These are phyloP conservation scores for Ophiostoma novo-ulmi DNA, from an alignment of 2,329 filamentous ascomycete species.

Conservation along the genomic window DNA sequence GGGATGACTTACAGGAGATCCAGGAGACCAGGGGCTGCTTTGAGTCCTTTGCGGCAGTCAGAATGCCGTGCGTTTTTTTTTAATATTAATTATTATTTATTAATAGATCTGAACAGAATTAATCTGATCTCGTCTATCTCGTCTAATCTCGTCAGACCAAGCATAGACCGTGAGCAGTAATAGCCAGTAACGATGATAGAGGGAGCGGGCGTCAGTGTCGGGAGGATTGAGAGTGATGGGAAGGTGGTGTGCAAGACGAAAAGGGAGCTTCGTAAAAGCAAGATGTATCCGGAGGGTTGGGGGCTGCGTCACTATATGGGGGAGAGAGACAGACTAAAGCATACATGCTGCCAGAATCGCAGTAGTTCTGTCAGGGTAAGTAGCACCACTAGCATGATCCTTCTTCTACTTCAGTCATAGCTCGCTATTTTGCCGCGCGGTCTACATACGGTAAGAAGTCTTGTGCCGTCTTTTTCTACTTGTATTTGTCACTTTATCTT, in stretches of 20 bases:
- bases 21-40: not conserved
- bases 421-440: not conserved
- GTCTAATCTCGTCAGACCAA: not conserved
- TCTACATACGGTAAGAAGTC: not conserved
- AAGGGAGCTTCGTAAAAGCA: not conserved
- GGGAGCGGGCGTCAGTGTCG: not conserved
- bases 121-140: not conserved
- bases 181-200: not conserved
- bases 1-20: not conserved
- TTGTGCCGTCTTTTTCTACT: not conserved
- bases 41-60: not conserved
- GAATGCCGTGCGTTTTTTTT: not conserved
- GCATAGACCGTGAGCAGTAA: not conserved
- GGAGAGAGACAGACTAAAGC: not conserved
- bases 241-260: not conserved
- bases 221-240: not conserved
- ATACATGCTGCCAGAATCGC: not conserved
- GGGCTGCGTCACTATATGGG: not conserved
- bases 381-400: not conserved
- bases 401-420: not conserved
- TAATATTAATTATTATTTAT: not conserved
- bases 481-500: not conserved
- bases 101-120: not conserved
- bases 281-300: not conserved
- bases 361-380: not conserved